phyloP scores from a whole-genome alignment of 73 alveolate species.

The Paramecium sonneborni region DNA sequence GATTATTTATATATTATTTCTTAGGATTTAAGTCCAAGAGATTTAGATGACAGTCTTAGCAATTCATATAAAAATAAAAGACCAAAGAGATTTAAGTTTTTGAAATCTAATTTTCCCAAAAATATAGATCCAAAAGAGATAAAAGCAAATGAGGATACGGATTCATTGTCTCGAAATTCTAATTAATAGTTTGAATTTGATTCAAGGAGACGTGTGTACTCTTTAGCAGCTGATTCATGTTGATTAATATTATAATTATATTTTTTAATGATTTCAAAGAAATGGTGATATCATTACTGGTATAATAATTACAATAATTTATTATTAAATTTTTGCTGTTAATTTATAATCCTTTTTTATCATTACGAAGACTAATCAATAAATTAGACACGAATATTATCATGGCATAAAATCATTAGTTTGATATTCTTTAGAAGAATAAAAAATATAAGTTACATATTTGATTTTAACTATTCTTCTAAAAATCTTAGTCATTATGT shows the following conservation, averaged over 20 bases:
- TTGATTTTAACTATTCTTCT: not conserved
- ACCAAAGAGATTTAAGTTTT: not conserved
- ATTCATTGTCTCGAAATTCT: not conserved
- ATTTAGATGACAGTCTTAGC: not conserved
- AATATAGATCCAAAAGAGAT: not conserved
- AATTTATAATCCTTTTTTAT: not conserved
- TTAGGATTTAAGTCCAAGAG: conserved; percentile 34
- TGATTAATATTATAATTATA: not conserved
- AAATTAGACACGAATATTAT: not conserved
- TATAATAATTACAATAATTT: not conserved
- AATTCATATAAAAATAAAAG: not conserved
- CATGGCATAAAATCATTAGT: conserved; percentile 17
- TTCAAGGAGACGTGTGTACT: not conserved
- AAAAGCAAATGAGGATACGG: not conserved
- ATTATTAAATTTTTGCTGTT: not conserved
- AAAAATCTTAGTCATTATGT: too few relatives aligned
- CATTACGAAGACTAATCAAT: not conserved
- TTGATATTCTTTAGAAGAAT: not conserved
- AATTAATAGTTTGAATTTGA: not conserved
- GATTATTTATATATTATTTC: not conserved
- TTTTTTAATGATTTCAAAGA: not conserved
- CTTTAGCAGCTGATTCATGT: not conserved
- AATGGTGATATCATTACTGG: not conserved
- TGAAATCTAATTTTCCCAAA: not conserved
- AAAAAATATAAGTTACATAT: not conserved